A percentile compares a stretch with the other conserved stretches of the same genome.
These are phyloP conservation scores for Kokia cookei DNA, from an alignment of 441 rosid genomes.

Conservation along the genomic window DNA sequence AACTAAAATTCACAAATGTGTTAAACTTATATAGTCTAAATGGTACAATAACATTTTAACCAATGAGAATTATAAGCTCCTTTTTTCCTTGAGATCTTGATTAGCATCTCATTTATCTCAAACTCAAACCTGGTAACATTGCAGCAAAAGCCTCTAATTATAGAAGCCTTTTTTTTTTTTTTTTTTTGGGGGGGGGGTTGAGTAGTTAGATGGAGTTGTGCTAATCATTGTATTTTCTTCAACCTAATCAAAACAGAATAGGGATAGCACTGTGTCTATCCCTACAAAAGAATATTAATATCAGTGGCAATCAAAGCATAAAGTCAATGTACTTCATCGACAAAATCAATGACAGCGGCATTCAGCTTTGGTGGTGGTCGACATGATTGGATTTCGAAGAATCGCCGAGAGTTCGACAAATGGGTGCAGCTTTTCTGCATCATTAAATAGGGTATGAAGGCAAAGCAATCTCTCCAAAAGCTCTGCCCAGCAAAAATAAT, in stretches of 20 bases:
- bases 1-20: not conserved
- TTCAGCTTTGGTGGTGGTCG: too few relatives aligned
- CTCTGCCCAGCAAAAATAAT: conserved; percentile 11
- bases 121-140: not conserved
- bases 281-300: conserved; percentile 29
- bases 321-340: conserved; percentile 4
- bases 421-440: not conserved
- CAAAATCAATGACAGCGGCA: not conserved
- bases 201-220: too few relatives aligned
- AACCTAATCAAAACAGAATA: not conserved
- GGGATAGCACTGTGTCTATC: too few relatives aligned
- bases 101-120: not conserved
- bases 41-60: conserved; percentile 10
- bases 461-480: not conserved
- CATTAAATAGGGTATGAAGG: conserved; percentile 4
- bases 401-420: conserved; percentile 6
- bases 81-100: not conserved
- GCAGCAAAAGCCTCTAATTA: not conserved
- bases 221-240: conserved; percentile 6
- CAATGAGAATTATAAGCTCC: not conserved
- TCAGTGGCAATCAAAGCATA: conserved; percentile 9
- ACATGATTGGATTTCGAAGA: not conserved
- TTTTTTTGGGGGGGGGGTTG: too few relatives aligned
- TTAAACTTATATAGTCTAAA: conserved; percentile 10
- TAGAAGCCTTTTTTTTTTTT: too few relatives aligned